Evolutionary conservation across 495 filamentous ascomycete genomes (phyloP).

Genomic region (Sporormia fimetaria): DNA sequence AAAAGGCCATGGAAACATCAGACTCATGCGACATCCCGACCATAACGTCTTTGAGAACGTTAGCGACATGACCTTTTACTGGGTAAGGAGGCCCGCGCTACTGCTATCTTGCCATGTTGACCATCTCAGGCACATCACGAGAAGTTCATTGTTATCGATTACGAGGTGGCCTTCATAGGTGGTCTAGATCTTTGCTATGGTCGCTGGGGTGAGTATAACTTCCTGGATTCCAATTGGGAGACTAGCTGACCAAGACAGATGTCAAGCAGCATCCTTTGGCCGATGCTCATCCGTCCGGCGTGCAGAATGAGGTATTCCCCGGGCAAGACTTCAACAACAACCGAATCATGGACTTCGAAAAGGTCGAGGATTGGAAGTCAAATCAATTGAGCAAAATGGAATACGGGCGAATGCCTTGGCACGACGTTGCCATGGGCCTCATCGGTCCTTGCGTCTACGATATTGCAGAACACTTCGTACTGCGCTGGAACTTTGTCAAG

Average conservation of each 20-base stretch:
- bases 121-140: conserved; percentile 64
- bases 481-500: conserved; percentile 95
- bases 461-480: conserved; percentile 91
- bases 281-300: conserved; percentile 74
- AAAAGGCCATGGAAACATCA: conserved; percentile 76
- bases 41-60: conserved; percentile 91
- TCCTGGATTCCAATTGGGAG: no score
- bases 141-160: conserved; percentile 92
- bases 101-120: no score
- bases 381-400: conserved; percentile 90
- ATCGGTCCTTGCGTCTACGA: conserved; percentile 85
- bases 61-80: conserved; percentile 95
- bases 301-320: conserved; percentile 80
- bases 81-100: no score
- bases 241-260: no score
- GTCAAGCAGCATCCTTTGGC: conserved; percentile 76
- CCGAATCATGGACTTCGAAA: conserved; percentile 90
- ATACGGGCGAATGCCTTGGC: conserved; percentile 94
- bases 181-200: conserved; percentile 95
- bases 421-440: conserved; percentile 85
- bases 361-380: conserved; percentile 79
- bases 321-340: conserved; percentile 92
- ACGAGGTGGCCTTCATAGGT: conserved; percentile 79
- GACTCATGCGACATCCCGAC: conserved; percentile 83
- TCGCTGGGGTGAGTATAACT: conserved; percentile 77